These are phyloP conservation scores for Rhododendron griersonianum DNA, from an alignment of 148 eudicot species.

Conservation along the genomic window DNA sequence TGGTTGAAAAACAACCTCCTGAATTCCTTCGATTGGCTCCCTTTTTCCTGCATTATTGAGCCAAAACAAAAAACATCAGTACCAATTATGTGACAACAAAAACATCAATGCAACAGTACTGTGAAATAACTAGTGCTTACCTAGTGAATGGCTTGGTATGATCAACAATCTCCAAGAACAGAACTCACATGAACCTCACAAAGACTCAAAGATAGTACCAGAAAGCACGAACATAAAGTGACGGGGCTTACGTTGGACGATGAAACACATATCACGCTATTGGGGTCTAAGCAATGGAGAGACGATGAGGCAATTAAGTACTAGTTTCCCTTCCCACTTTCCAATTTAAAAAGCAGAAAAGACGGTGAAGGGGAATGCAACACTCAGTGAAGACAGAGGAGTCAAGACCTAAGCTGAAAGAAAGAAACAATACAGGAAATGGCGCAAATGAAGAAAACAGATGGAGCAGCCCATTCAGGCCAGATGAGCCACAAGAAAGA, in stretches of 20 bases:
- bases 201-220: slow-evolving; percentile 7
- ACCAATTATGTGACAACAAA: background rate
- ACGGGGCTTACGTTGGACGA: slow-evolving; percentile 3
- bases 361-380: slow-evolving; percentile 29
- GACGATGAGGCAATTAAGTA: slow-evolving; percentile 11
- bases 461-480: slow-evolving; percentile 19
- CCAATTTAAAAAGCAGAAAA: slow-evolving; percentile 57
- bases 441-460: background rate
- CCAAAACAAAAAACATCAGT: background rate
- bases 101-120: background rate
- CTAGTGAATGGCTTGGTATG: slow-evolving; percentile 23
- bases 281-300: slow-evolving; percentile 3
- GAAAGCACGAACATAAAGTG: background rate
- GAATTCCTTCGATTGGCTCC: slow-evolving; percentile 9
- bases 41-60: background rate
- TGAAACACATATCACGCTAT: slow-evolving; percentile 9
- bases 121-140: slow-evolving; percentile 13
- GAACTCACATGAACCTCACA: background rate
- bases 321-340: slow-evolving; percentile 44
- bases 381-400: slow-evolving; percentile 24
- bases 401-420: slow-evolving; percentile 26
- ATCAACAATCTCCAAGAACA: slow-evolving; percentile 28
- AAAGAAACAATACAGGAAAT: slow-evolving; percentile 10
- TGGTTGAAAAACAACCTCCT: slow-evolving; percentile 12
- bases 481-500: background rate